A percentile compares a stretch with the other conserved stretches of the same genome.
phyloP scores from a whole-genome alignment of 805 yeast species.

The Wickerhamiella slavikovae region DNA sequence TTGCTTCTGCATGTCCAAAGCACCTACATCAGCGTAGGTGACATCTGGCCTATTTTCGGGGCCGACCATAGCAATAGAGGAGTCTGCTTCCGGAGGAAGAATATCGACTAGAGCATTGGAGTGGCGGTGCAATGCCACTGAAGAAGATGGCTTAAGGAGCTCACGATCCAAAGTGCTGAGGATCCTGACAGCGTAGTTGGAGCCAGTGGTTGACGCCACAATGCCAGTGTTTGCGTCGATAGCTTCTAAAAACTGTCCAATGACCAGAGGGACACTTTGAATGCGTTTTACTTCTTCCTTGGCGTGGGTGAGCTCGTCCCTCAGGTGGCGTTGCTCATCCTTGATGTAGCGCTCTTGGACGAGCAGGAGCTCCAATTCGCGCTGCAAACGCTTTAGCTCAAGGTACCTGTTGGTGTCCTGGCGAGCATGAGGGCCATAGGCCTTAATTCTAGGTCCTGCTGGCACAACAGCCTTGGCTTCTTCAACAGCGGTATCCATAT shows the following conservation, averaged over 20 bases:
- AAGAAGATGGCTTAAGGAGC: conserved; percentile 77
- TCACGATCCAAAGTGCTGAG: conserved; percentile 89
- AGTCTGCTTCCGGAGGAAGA: conserved; percentile 96
- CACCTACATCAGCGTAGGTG: conserved; percentile 96
- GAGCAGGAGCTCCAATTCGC: conserved; percentile 63
- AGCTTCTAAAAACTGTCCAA: conserved; percentile 95
- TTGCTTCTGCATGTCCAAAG: conserved; percentile 96
- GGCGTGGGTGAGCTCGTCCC: conserved; percentile 84
- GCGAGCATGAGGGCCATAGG: neutral
- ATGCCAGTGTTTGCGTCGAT: conserved; percentile 93
- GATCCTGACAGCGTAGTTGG: conserved; percentile 89
- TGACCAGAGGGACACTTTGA: conserved; percentile 91
- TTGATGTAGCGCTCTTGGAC: conserved; percentile 93
- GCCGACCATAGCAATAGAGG: conserved; percentile 84
- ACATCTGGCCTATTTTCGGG: conserved; percentile 91
- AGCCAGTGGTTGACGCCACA: conserved; percentile 93
- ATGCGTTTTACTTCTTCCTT: conserved; percentile 97
- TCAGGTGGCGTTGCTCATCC: conserved; percentile 92
- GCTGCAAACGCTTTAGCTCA: conserved; percentile 70
- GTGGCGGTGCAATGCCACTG: conserved; percentile 95
- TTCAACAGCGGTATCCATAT: no score
- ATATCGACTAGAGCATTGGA: conserved; percentile 95
- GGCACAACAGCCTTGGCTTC: no score
- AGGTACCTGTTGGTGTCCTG: conserved; percentile 44
- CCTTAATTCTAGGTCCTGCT: no score